Conservation (phyloP, 2,329 filamentous ascomycete genomes). For the Fusarium nematophilum region DNA sequence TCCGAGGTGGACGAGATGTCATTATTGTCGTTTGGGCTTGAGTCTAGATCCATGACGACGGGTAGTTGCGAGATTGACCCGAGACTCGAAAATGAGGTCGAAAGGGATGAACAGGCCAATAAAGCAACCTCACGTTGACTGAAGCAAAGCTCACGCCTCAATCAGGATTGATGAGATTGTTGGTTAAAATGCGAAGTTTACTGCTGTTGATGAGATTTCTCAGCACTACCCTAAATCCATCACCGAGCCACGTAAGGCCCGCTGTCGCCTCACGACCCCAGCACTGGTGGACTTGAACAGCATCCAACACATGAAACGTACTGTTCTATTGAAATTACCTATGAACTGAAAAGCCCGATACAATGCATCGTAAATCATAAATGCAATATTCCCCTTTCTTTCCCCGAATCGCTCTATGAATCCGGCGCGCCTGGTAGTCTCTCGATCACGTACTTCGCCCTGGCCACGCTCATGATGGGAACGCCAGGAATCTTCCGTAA, state of each 20-base stretch:
- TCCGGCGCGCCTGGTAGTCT: conserved; percentile 86
- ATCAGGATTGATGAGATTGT: not conserved
- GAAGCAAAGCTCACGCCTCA: not conserved
- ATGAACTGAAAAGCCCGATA: conserved; percentile 1
- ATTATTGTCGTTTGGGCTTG: conserved; percentile 34
- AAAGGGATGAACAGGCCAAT: no score
- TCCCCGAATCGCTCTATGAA: conserved; percentile 39
- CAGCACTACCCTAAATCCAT: conserved; percentile 5
- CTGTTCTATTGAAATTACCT: not conserved
- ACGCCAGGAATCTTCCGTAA: conserved; percentile 78
- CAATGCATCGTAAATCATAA: conserved; percentile 31
- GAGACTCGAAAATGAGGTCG: not conserved
- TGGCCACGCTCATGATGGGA: conserved; percentile 82
- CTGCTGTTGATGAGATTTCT: not conserved
- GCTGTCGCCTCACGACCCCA: conserved; percentile 1
- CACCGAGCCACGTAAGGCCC: not conserved
- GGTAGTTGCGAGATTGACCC: not conserved
- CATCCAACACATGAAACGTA: not conserved
- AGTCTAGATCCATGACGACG: conserved; percentile 29
- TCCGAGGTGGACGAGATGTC: conserved; percentile 33
- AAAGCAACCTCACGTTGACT: not conserved
- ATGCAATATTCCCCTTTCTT: conserved; percentile 25
- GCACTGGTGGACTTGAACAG: not conserved
- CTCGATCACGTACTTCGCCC: conserved; percentile 95
- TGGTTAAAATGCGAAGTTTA: not conserved